Conservation (phyloP, 331 rosid species). For the Acacia pycnantha region DNA sequence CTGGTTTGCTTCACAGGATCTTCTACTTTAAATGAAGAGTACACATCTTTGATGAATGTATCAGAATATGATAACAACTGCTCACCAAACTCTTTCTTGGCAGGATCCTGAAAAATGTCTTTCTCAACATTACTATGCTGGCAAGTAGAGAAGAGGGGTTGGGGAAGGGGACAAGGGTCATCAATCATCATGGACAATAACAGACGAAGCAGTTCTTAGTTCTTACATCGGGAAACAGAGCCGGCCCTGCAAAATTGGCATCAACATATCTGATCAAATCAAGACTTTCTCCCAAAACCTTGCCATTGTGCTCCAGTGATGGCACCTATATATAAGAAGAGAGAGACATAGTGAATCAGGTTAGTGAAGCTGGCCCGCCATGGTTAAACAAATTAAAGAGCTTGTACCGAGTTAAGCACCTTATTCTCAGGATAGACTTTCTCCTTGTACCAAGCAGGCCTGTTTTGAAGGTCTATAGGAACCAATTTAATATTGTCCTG, state of each 20-base stretch:
- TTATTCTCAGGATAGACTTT: conserved; percentile 68
- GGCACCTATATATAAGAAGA: conserved; percentile 53
- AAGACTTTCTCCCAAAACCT: conserved; percentile 86
- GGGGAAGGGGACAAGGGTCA: neutral
- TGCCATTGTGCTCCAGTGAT: conserved; percentile 83
- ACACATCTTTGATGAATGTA: conserved; percentile 35
- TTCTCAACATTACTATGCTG: conserved; percentile 2
- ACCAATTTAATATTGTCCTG: conserved; percentile 47
- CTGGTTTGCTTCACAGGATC: conserved; percentile 57
- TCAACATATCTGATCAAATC: conserved; percentile 81
- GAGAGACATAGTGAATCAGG: neutral
- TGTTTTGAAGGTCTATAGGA: conserved; percentile 38
- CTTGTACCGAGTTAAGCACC: conserved; percentile 28
- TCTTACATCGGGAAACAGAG: conserved; percentile 65
- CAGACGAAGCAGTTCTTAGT: conserved; percentile 30
- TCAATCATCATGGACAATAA: neutral
- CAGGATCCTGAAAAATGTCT: conserved; percentile 52
- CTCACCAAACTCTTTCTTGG: conserved; percentile 57
- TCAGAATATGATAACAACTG: conserved; percentile 50
- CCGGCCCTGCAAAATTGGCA: conserved; percentile 70
- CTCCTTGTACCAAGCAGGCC: conserved; percentile 64
- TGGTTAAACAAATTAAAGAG: neutral
- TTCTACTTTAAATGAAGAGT: conserved; percentile 44
- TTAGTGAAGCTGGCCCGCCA: neutral
- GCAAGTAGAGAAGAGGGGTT: neutral